phyloP scores from a whole-genome alignment of 192 early-diverging fungal species.

The Haplosporangium gracile region DNA sequence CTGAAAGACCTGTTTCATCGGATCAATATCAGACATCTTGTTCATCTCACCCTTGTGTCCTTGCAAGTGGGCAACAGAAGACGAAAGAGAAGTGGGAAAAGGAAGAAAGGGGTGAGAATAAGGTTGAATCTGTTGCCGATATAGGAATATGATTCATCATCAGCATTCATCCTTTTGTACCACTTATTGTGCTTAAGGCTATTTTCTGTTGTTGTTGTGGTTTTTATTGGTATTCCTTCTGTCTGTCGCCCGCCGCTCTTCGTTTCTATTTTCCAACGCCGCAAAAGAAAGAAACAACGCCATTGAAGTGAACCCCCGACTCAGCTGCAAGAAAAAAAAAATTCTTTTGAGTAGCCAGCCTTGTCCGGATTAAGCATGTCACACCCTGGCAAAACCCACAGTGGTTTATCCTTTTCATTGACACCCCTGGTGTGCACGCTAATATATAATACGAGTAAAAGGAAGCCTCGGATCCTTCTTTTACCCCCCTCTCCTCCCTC shows the following conservation, averaged over 20 bases:
- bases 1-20: too few species aligned
- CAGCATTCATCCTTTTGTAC: not conserved
- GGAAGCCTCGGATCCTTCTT: not conserved
- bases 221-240: too few species aligned
- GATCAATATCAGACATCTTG: too few species aligned
- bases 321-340: too few species aligned
- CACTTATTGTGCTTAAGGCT: not conserved
- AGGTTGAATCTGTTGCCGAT: not conserved
- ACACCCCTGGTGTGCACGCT: not conserved
- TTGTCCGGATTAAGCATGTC: conserved; percentile 1
- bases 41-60: too few species aligned
- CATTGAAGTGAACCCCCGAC: too few species aligned
- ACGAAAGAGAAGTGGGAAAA: not conserved
- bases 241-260: too few species aligned
- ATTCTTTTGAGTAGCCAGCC: not conserved
- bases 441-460: not conserved
- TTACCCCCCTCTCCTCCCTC: not conserved
- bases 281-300: too few species aligned
- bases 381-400: not conserved
- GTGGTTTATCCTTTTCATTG: not conserved
- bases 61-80: too few species aligned
- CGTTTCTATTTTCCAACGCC: too few species aligned
- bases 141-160: not conserved
- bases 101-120: not conserved
- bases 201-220: not conserved